Conservation (phyloP, 1,139 yeast genomes). For the Debaryomyces sp. region DNA sequence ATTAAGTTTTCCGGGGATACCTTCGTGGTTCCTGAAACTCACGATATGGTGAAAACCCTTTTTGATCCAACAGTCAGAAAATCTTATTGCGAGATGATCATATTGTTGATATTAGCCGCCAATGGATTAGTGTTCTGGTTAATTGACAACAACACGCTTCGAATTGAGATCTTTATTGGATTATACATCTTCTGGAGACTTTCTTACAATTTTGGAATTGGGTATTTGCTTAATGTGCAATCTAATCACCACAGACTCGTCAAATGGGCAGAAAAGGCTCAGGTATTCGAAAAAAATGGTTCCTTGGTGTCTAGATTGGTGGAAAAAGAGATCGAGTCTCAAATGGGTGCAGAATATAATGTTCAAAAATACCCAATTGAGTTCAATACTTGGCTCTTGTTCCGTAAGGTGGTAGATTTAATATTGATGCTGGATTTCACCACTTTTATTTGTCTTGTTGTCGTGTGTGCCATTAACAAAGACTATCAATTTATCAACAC, state of each 20-base stretch:
- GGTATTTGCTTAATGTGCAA: constrained; percentile 68
- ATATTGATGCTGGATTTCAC: constrained; percentile 86
- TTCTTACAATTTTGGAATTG: constrained; percentile 80
- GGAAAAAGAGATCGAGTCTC: constrained; percentile 51
- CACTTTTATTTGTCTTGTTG: constrained; percentile 71
- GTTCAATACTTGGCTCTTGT: constrained; percentile 82
- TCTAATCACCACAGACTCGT: constrained; percentile 62
- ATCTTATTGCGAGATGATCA: constrained; percentile 64
- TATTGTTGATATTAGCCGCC: constrained; percentile 52
- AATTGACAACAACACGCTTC: constrained; percentile 26
- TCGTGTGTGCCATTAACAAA: constrained; percentile 53
- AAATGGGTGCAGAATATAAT: constrained; percentile 59
- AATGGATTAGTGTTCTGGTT: constrained; percentile 55
- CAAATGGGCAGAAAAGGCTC: constrained; percentile 49
- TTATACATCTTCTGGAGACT: constrained; percentile 78
- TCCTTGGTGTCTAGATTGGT: constrained; percentile 44
- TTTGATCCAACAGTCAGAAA: constrained; percentile 78
- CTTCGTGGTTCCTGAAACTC: constrained; percentile 76
- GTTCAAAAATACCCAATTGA: constrained; percentile 64
- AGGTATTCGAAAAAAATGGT: constrained; percentile 47
- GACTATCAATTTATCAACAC: constrained; percentile 42
- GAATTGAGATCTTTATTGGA: constrained; percentile 51
- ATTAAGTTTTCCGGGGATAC: constrained; percentile 51
- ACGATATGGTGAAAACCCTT: constrained; percentile 82
- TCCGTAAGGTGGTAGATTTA: constrained; percentile 79